A percentile compares a stretch with the other conserved stretches of the same genome.
phyloP scores from a whole-genome alignment of 2,329 filamentous ascomycete species.

The Cercospora janseana region DNA sequence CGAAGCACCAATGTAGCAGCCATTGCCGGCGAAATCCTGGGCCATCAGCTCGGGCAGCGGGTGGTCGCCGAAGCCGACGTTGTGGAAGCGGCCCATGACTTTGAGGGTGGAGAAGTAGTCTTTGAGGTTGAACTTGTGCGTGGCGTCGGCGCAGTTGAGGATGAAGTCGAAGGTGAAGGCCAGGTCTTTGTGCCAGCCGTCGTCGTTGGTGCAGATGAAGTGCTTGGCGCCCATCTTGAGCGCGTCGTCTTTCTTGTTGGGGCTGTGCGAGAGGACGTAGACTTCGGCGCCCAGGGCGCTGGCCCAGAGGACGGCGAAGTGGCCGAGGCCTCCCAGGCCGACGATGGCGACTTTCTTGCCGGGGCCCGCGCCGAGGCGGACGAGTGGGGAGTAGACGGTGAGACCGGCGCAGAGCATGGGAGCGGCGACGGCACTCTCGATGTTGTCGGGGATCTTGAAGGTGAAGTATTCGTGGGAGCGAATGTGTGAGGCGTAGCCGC shows the following conservation, averaged over 20 bases:
- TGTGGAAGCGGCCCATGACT: slow-evolving; percentile 77
- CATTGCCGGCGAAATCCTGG: slow-evolving; percentile 73
- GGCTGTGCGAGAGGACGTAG: slow-evolving; percentile 60
- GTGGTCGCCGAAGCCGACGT: slow-evolving; percentile 75
- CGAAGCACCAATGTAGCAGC: slow-evolving; percentile 54
- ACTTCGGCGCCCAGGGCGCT: slow-evolving; percentile 59
- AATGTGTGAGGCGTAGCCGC: slow-evolving; percentile 67
- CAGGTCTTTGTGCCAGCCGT: slow-evolving; percentile 58
- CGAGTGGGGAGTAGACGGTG: slow-evolving; percentile 74
- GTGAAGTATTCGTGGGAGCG: slow-evolving; percentile 74
- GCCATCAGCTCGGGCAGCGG: slow-evolving; percentile 61
- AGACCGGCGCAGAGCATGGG: slow-evolving; percentile 79
- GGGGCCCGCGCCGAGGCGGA: slow-evolving; percentile 70
- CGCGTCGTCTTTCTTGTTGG: slow-evolving; percentile 60
- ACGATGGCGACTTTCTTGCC: slow-evolving; percentile 60
- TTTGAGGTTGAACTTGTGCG: slow-evolving; percentile 61
- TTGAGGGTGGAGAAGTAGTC: slow-evolving; percentile 77
- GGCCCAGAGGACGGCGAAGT: slow-evolving; percentile 51
- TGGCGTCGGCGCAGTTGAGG: slow-evolving; percentile 70
- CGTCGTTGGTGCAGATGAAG: slow-evolving; percentile 58
- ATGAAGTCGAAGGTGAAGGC: slow-evolving; percentile 70
- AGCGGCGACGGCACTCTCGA: slow-evolving; percentile 61
- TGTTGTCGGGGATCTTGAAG: slow-evolving; percentile 72
- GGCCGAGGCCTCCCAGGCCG: slow-evolving; percentile 46
- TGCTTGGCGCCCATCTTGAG: slow-evolving; percentile 59